phyloP scores from a whole-genome alignment of 306 rosid genomes.

The Acacia crassicarpa region DNA sequence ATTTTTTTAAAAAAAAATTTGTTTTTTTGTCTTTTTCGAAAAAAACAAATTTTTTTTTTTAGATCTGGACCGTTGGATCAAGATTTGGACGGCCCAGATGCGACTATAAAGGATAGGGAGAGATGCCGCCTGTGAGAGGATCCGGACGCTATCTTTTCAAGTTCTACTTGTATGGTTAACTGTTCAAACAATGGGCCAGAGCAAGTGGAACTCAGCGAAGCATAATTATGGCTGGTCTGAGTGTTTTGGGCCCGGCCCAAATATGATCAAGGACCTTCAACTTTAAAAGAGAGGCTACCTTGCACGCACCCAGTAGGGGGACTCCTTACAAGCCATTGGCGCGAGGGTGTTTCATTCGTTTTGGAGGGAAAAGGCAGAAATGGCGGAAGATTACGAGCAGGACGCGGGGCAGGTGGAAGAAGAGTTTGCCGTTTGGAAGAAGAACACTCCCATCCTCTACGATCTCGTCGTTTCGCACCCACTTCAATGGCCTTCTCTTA shows the following conservation, averaged over 20 bases:
- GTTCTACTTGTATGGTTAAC: no score
- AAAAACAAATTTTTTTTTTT: no score
- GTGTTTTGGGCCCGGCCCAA: background rate
- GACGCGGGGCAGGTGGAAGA: conserved; percentile 51
- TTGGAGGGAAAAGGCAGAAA: conserved; percentile 46
- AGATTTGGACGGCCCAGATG: no score
- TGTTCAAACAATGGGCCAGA: no score
- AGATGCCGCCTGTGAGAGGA: no score
- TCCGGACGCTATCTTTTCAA: no score
- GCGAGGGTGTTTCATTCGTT: background rate
- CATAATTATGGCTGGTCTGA: background rate
- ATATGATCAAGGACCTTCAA: background rate
- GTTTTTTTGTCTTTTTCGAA: no score
- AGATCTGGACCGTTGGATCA: no score
- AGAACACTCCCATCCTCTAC: conserved; percentile 76
- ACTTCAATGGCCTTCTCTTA: conserved; percentile 94
- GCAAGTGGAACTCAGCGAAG: no score
- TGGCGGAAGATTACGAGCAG: conserved; percentile 47
- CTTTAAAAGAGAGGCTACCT: background rate
- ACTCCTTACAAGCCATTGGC: background rate
- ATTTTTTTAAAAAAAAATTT: no score
- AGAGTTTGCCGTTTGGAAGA: conserved; percentile 86
- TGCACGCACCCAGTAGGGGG: no score
- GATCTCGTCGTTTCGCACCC: conserved; percentile 76
- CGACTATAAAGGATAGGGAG: no score